Conservation (phyloP, 345 rosid species). For the Eucalyptus microcorys region DNA sequence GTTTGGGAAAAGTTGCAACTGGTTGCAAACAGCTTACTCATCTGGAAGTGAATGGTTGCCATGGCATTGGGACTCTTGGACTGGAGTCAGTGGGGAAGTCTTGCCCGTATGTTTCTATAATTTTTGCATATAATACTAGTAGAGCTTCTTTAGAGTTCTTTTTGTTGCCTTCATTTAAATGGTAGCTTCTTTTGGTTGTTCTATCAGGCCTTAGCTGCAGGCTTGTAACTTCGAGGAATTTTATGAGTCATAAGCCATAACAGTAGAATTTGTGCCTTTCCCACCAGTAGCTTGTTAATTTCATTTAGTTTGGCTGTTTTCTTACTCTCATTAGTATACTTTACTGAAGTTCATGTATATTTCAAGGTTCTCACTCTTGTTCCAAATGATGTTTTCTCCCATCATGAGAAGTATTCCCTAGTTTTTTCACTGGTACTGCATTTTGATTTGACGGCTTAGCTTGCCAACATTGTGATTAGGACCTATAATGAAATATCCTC, state of each 20-base stretch:
- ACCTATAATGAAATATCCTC: not conserved
- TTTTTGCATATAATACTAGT: not conserved
- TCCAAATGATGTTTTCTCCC: not conserved
- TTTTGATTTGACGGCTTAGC: not conserved
- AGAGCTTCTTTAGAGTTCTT: not conserved
- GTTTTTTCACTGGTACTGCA: not conserved
- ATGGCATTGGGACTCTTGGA: conserved; percentile 74
- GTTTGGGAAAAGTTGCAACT: conserved; percentile 67
- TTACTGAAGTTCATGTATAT: not conserved
- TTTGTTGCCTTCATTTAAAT: not conserved
- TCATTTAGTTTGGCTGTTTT: not conserved
- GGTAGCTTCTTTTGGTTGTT: not conserved
- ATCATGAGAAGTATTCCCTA: not conserved
- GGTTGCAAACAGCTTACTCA: conserved; percentile 73
- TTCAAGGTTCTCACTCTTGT: not conserved
- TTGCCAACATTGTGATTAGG: not conserved
- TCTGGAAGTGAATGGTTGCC: conserved; percentile 92
- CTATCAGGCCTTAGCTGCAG: not conserved
- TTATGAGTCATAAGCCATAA: not conserved
- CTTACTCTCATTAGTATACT: not conserved
- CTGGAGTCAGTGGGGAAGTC: conserved; percentile 70
- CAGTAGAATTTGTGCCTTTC: not conserved
- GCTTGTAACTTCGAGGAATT: not conserved
- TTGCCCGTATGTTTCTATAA: conserved; percentile 45
- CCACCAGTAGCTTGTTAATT: not conserved